Evolutionary conservation across 352 stramenopile species (phyloP).

Genomic region (Pythium pyrilobum): DNA sequence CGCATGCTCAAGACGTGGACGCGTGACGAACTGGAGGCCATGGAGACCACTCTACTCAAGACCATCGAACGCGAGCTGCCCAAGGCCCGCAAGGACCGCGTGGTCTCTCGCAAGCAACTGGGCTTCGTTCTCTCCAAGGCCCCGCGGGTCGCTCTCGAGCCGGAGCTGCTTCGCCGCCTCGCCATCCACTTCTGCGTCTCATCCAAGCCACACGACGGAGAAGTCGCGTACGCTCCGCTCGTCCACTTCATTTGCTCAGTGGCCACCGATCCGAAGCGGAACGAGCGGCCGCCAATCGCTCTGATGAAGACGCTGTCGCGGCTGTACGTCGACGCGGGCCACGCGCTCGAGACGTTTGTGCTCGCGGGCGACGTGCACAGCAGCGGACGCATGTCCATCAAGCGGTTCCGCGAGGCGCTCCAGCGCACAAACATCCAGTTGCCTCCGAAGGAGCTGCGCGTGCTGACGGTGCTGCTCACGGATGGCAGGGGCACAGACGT

Average conservation of each 20-base stretch:
- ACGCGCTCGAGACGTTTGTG: slow-evolving; percentile 33
- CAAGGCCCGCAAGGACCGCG: slow-evolving; percentile 19
- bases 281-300: slow-evolving; percentile 19
- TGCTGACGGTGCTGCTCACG: slow-evolving; percentile 40
- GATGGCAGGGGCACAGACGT: slow-evolving; percentile 43
- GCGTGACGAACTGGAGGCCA: slow-evolving; percentile 27
- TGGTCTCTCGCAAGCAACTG: slow-evolving; percentile 46
- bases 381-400: slow-evolving; percentile 33
- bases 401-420: slow-evolving; percentile 38
- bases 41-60: slow-evolving; percentile 28
- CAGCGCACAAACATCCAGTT: slow-evolving; percentile 31
- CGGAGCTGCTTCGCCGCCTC: slow-evolving; percentile 31
- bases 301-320: slow-evolving; percentile 25
- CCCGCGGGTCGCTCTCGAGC: slow-evolving; percentile 34
- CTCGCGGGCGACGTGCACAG: slow-evolving; percentile 43
- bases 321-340: slow-evolving; percentile 25
- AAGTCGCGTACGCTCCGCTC: slow-evolving; percentile 37
- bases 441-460: slow-evolving; percentile 30
- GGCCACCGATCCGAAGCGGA: slow-evolving; percentile 22
- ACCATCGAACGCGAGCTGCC: slow-evolving; percentile 37
- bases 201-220: neutral
- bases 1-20: slow-evolving; percentile 37
- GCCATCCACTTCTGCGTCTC: slow-evolving; percentile 38
- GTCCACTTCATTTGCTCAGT: slow-evolving; percentile 45
- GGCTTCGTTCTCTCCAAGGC: slow-evolving; percentile 45